Percentiles rank a stretch among this genome's conserved stretches.
These are phyloP conservation scores for Phoma sp. DNA, from an alignment of 2,329 filamentous ascomycete species.

Conservation along the genomic window DNA sequence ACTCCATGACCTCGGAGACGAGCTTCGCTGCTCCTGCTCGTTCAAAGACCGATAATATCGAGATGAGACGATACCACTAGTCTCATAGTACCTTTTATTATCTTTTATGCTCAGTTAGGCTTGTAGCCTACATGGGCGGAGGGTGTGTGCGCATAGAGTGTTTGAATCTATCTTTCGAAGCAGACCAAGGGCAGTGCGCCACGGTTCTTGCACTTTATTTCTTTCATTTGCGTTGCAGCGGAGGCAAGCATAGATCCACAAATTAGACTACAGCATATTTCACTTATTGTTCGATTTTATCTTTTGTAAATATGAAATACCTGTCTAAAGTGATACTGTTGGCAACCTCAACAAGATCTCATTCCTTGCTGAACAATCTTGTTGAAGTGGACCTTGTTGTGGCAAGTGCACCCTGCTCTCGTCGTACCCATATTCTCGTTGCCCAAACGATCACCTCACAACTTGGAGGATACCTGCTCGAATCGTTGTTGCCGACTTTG, in stretches of 20 bases:
- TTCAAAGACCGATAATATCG: constrained; percentile 41
- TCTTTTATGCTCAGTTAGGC: neutral
- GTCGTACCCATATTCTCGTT: too few species aligned
- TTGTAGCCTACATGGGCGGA: neutral
- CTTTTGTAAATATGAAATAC: neutral
- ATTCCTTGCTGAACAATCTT: too few species aligned
- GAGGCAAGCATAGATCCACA: constrained; percentile 1
- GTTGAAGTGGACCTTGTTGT: too few species aligned
- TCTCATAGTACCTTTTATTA: neutral
- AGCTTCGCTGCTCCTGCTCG: constrained; percentile 33
- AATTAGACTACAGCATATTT: neutral
- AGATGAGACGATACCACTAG: constrained; percentile 43
- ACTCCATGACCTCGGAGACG: constrained; percentile 23
- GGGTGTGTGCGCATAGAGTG: neutral
- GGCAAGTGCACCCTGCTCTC: too few species aligned
- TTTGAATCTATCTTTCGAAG: neutral
- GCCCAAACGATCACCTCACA: too few species aligned
- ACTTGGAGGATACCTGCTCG: too few species aligned
- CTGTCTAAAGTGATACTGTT: neutral
- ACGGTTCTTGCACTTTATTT: constrained; percentile 12
- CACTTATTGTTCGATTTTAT: too few species aligned
- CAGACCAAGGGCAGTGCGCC: constrained; percentile 22
- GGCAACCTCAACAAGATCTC: too few species aligned
- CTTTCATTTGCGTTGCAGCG: neutral
- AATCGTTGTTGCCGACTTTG: too few species aligned